Evolutionary conservation across 495 filamentous ascomycete genomes (phyloP).

Genomic region (Talaromyces trachyspermus): DNA sequence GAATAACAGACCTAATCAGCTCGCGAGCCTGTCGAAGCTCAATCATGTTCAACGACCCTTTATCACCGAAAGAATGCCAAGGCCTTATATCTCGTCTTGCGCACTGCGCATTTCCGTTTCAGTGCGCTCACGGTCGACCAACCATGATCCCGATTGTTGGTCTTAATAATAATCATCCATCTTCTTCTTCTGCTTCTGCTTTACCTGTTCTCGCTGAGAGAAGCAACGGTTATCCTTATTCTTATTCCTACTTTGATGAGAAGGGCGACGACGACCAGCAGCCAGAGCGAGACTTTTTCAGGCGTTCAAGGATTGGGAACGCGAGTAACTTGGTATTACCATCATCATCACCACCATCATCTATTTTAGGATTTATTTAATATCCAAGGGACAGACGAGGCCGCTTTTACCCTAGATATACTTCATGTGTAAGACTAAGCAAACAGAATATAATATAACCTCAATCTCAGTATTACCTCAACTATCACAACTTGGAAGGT

Average conservation of each 20-base stretch:
- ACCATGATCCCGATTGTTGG: conserved; percentile 69
- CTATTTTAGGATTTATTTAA: no score
- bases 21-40: conserved; percentile 84
- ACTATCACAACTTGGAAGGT: no score
- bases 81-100: conserved; percentile 55
- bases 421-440: not conserved
- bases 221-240: no score
- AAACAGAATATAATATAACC: not conserved
- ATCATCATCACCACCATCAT: no score
- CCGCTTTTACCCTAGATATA: no score
- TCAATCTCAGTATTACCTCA: no score
- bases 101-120: conserved; percentile 76
- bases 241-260: no score
- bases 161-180: conserved; percentile 8
- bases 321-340: no score
- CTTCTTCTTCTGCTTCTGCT: conserved; percentile 11
- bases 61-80: conserved; percentile 59
- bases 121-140: conserved; percentile 83
- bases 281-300: no score
- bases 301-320: conserved; percentile 13
- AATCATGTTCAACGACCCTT: conserved; percentile 92
- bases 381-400: not conserved
- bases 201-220: no score
- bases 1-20: conserved; percentile 81
- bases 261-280: no score